Evolutionary conservation across 2,329 filamentous ascomycete genomes (phyloP), one percentile per base, ranked within the genome.

Genomic region (Aspergillus aculeatus): DNA sequence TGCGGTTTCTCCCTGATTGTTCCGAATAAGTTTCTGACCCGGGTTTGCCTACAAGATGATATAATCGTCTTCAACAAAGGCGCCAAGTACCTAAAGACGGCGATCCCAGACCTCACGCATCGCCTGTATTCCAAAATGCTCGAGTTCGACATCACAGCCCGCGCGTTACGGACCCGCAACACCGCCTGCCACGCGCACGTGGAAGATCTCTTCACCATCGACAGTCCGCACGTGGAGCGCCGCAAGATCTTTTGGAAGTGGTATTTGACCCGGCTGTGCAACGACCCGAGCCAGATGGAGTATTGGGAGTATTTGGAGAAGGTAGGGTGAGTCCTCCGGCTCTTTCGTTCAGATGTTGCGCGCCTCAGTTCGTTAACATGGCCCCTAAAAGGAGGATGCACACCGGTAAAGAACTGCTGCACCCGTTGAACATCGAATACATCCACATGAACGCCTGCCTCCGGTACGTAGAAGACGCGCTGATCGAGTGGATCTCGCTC

Each of bases 241-340:
- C 41, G 60, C 38, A 62, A 62, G 50, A 59, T 62, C 38, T 62
- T 62, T 26, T 62, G 60, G 60, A 62, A 62, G 29, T 62, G 60
- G 60, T 62, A 62, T 50, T n/a, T 62, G 47, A 62, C 60, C 16
- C 57, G 60, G 38, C 41, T 62, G 12, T 62, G 49, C 23, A 57
- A 53, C 16, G 60, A 62, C 32, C 60, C 60, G 16, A 41, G 56
- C 48, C 38, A 59, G 44, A 44, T 50, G 7, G 56, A 56, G 26
- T 62, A 59, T 35, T 62, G 60, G 60, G 49, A 59, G 19, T 62
- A 62, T 41, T 29, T 62, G 21, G 53, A 54, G 16, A 62, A 62
- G 48, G 57, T 62, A 7, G 60, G 60, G 60, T 62, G 50, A 56
- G 59, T 62, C 16, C 16, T 29, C 19, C 24, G 6, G 19, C 32